Base-by-base conservation (phyloP, 2,329 filamentous ascomycete species). In the Podosphaera xanthii region DNA sequence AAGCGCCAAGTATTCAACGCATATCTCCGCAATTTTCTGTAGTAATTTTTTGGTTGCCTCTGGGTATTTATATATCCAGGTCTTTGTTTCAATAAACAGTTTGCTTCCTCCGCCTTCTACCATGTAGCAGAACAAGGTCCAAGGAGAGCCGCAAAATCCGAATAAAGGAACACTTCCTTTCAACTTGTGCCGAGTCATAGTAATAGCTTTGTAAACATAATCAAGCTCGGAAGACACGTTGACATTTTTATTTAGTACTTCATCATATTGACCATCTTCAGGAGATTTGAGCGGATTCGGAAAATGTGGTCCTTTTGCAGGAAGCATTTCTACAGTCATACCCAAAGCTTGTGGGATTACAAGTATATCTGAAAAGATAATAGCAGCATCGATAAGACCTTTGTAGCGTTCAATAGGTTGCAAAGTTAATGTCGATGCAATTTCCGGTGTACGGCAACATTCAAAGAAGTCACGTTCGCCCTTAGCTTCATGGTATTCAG, bases 71-170 rank as follows among this genome's bases (percentile, higher is more conserved):
- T 91, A 98, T 61, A 97, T 83, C 92, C 92, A 98, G 34, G 86
- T 94, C 78, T 98, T 98, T 67, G 82, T 85, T 72, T 95, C 84
- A 61, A 87, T 82, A 74, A 97, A 97, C 69, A 97, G 76, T 75
- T 97, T 97, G 65, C 86, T 94, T 50, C 92, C 92, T 55, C 92
- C 92, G 14, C 92, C 92, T 72, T 98, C 92, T 22, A 97, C 88
- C 92, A 98, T 98, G 75, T 98, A 98, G 75, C 91, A 95, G 68
- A 98, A 79, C 61, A 98, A 73, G 1, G 92, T 98, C 88, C 92
- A 98, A 0, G 92, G 92, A 6, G 92, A 90, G 59, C 92, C 92
- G 67, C 90, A 96, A 75, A 98, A 98, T 42, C 92, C 92, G 69
- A 95, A 94, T 64, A 98, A 73, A 4, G 92, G 92, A 38, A 98